Evolutionary conservation across 768 basidiomycete species (phyloP).

Genomic region (Suillus occidentalis): DNA sequence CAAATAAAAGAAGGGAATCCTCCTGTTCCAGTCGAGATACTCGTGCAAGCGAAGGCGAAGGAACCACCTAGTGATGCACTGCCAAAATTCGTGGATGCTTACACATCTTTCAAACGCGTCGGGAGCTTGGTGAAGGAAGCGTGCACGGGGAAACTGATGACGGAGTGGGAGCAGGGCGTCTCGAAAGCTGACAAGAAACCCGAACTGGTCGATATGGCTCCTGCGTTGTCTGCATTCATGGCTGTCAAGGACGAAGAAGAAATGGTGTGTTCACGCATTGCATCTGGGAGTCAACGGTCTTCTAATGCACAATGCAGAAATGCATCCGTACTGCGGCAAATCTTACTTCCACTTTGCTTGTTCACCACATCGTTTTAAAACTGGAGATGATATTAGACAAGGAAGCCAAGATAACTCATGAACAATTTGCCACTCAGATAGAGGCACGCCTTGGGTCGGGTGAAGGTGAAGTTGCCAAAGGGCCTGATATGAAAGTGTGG

Average conservation of each 20-base stretch:
- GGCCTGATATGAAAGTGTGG: constrained; percentile 94
- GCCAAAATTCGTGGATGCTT: constrained; percentile 62
- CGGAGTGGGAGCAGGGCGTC: constrained; percentile 79
- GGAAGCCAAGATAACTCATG: constrained; percentile 89
- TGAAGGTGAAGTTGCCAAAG: constrained; percentile 58
- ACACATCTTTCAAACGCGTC: constrained; percentile 61
- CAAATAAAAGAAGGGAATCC: constrained; percentile 65
- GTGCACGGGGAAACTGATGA: constrained; percentile 80
- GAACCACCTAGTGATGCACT: constrained; percentile 75
- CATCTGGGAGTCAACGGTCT: neutral
- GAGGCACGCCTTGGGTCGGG: constrained; percentile 87
- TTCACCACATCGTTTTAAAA: constrained; percentile 83
- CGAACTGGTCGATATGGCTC: constrained; percentile 76
- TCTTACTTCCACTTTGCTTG: constrained; percentile 82
- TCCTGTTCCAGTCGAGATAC: constrained; percentile 69
- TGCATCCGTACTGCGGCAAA: constrained; percentile 68
- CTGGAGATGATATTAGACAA: constrained; percentile 90
- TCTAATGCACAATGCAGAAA: constrained; percentile 54
- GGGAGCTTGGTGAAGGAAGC: constrained; percentile 82
- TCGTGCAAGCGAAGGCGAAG: constrained; percentile 78
- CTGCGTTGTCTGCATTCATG: constrained; percentile 60
- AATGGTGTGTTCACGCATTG: constrained; percentile 53
- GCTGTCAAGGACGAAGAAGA: constrained; percentile 92
- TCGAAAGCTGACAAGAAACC: constrained; percentile 57
- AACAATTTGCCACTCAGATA: constrained; percentile 79